Base-by-base conservation (phyloP, 345 rosid genomes). In the Hibiscus tridactylites region DNA sequence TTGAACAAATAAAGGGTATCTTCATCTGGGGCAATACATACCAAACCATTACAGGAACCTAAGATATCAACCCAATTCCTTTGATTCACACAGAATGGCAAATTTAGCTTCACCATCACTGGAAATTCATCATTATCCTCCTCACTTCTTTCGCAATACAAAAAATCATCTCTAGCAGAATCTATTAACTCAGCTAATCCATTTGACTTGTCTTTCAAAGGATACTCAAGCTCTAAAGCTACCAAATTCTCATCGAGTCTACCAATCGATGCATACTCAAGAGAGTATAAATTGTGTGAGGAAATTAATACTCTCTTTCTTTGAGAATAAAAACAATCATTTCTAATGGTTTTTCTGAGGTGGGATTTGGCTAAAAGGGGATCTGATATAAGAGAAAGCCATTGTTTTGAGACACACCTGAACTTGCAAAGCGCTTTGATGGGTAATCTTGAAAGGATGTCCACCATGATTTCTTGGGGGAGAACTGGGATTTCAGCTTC, bases 31-130 rank as follows among this genome's bases (percentile, higher is more conserved):
- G 82, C 81, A 13, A 83, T 81, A 58, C 87, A 85, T 24, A 83
- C 70, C 65, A 85, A 76, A 12, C 87, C 89, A 47, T 83, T 69
- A 8, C 82, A 76, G 68, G 89, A 85, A 31, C 86, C 89, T 12
- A 78, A 26, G 7, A 83, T 57, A 39, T 80, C 79, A 31, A 71
- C 60, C 67, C 72, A 67, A 28, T 71, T 79, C 71, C 67, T 74
- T 19, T 35, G 21, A 13, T 70, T 57, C 59, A 16, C 39, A 42
- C 21, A 49, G 1, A 62, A 49, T 19, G 63, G 71, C 16, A 49
- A 61, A 66, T 76, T 74, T 6, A 74, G 60, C 39, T 76, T 77
- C 19, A 78, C 75, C 76, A 76, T 83, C 16, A 72, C 79, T 4
- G 79, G 78, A 59, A 61, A 61, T 19, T 77, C 74, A 76, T 80